These are phyloP conservation scores for Citrullus mucosospermus DNA, from an alignment of 306 rosid genomes.

Conservation along the genomic window DNA sequence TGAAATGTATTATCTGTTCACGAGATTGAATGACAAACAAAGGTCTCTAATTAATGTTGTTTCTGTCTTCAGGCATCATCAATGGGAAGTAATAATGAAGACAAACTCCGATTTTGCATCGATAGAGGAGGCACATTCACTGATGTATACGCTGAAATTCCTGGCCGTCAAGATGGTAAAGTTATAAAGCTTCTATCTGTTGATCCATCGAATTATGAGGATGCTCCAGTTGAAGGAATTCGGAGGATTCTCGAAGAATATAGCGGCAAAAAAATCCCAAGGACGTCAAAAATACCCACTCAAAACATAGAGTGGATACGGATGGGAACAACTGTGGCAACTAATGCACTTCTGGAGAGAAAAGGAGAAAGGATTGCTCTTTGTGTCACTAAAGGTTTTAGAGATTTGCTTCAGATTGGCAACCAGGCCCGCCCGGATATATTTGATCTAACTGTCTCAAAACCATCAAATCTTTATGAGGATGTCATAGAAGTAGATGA, in stretches of 20 bases:
- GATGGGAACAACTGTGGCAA: slow-evolving; percentile 96
- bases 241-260: slow-evolving; percentile 71
- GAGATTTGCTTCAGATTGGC: slow-evolving; percentile 76
- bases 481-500: slow-evolving; percentile 83
- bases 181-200: slow-evolving; percentile 82
- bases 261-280: slow-evolving; percentile 35
- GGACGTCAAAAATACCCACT: slow-evolving; percentile 57
- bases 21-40: background rate
- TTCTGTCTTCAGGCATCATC: slow-evolving; percentile 4
- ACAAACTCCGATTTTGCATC: slow-evolving; percentile 69
- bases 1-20: background rate
- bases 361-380: slow-evolving; percentile 87
- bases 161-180: slow-evolving; percentile 51
- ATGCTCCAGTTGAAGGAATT: slow-evolving; percentile 89
- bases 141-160: slow-evolving; percentile 84
- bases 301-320: slow-evolving; percentile 93
- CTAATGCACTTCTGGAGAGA: slow-evolving; percentile 84
- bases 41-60: background rate
- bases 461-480: slow-evolving; percentile 80
- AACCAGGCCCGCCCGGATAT: slow-evolving; percentile 95
- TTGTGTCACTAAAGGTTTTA: slow-evolving; percentile 81
- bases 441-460: slow-evolving; percentile 72
- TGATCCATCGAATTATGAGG: slow-evolving; percentile 81
- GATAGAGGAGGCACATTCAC: slow-evolving; percentile 96
- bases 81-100: slow-evolving; percentile 32